A percentile compares a stretch with the other conserved stretches of the same genome.
phyloP scores from a whole-genome alignment of 768 basidiomycete genomes.

The Boletus tomentosulus region DNA sequence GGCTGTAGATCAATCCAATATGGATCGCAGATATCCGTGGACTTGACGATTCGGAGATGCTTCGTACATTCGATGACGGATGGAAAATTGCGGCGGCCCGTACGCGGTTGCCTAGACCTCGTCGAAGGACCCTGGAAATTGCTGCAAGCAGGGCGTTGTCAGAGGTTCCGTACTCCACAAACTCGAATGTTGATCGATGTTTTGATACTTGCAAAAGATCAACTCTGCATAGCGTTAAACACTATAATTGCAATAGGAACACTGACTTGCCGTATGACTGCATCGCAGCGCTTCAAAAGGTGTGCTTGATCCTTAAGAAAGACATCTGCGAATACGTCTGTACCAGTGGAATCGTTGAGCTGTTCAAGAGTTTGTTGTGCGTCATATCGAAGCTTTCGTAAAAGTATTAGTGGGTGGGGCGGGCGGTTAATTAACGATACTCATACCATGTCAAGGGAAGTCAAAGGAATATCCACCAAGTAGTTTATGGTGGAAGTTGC shows the following conservation, averaged over 20 bases:
- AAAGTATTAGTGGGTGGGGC: neutral
- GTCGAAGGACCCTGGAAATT: conserved; percentile 47
- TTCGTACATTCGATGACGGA: conserved; percentile 41
- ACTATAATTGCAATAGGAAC: neutral
- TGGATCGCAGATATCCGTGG: conserved; percentile 47
- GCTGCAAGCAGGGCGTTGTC: conserved; percentile 52
- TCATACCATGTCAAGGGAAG: conserved; percentile 74
- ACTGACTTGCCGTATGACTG: conserved; percentile 52
- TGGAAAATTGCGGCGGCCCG: conserved; percentile 61
- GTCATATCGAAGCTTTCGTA: conserved; percentile 66
- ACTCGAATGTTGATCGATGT: conserved; percentile 38
- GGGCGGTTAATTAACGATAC: neutral
- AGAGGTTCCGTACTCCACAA: conserved; percentile 54
- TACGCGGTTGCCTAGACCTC: conserved; percentile 71
- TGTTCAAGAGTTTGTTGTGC: conserved; percentile 67
- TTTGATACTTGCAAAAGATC: conserved; percentile 39
- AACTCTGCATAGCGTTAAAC: conserved; percentile 40
- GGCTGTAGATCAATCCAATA: conserved; percentile 74
- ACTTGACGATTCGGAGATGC: conserved; percentile 53
- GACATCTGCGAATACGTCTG: conserved; percentile 56
- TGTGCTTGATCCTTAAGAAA: conserved; percentile 74
- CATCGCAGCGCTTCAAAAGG: conserved; percentile 67
- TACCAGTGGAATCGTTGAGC: conserved; percentile 45
- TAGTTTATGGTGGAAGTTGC: conserved; percentile 74
- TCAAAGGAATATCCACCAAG: conserved; percentile 66